Evolutionary conservation across 192 early-diverging fungal genomes (phyloP).

Genomic region (Rhizoclosmatium globosum): DNA sequence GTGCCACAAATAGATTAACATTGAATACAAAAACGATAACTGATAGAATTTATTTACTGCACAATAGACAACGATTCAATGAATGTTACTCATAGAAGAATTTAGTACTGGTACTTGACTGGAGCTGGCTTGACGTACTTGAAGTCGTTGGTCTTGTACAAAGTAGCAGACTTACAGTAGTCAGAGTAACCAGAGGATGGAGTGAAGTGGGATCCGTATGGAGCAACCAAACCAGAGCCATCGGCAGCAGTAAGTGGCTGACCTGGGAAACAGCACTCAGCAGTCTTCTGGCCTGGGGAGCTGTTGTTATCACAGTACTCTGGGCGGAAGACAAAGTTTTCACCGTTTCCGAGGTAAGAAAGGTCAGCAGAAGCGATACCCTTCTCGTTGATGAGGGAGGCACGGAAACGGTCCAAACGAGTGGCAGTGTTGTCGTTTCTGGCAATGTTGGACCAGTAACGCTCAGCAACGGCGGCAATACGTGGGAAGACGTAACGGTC

Average conservation of each 20-base stretch:
- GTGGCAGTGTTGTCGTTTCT: neutral
- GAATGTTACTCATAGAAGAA: neutral
- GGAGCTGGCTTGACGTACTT: neutral
- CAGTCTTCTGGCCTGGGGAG: neutral
- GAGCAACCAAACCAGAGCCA: neutral
- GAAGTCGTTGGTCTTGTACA: neutral
- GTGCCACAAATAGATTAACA: too few species aligned
- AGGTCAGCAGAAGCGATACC: conserved; percentile 18
- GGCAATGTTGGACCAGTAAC: conserved; percentile 35
- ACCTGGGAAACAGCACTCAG: conserved; percentile 4
- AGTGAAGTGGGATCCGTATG: conserved; percentile 5
- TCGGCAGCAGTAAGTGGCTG: neutral
- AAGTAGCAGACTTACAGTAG: neutral
- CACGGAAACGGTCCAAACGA: conserved; percentile 21
- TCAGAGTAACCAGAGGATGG: neutral
- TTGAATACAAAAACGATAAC: too few species aligned
- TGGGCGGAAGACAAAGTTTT: conserved; percentile 2
- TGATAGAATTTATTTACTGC: too few species aligned
- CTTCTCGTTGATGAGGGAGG: conserved; percentile 25
- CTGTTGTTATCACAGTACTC: conserved; percentile 7
- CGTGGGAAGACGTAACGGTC: conserved; percentile 26
- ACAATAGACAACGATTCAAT: too few species aligned
- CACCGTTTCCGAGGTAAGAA: conserved; percentile 12
- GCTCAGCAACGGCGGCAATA: conserved; percentile 38
- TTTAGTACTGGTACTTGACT: neutral